A percentile compares a stretch with the other conserved stretches of the same genome.
phyloP scores from a whole-genome alignment of 129 eudicot genomes.

The Arctium minus region DNA sequence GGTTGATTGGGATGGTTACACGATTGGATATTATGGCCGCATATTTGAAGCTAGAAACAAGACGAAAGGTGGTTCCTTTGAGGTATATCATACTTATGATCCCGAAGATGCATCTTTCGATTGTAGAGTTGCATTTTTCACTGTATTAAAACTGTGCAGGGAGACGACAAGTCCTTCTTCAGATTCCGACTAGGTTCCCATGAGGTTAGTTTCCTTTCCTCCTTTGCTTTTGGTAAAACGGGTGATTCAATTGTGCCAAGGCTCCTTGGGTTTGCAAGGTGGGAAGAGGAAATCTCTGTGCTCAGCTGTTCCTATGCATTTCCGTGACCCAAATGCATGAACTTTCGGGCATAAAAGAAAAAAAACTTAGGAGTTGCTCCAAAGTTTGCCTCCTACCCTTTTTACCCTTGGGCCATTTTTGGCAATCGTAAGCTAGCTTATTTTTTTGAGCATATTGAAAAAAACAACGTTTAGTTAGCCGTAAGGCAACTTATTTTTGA shows the following conservation, averaged over 20 bases:
- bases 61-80: constrained; percentile 98
- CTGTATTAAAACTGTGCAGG: constrained; percentile 45
- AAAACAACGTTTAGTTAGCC: no score
- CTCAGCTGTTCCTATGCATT: no score
- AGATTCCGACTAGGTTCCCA: constrained; percentile 87
- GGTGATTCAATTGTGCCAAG: neutral
- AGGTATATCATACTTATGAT: constrained; percentile 44
- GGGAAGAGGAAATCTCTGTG: no score
- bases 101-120: neutral
- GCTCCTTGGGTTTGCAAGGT: neutral
- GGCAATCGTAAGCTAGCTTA: neutral
- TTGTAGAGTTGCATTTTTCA: neutral
- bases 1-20: constrained; percentile 99
- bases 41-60: constrained; percentile 99
- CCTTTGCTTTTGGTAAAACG: neutral
- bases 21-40: constrained; percentile 97
- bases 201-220: constrained; percentile 44
- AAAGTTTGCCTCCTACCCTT: neutral
- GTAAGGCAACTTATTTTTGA: neutral
- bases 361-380: no score
- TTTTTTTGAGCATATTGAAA: no score
- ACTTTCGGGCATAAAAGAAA: no score
- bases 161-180: constrained; percentile 87
- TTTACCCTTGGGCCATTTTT: neutral
- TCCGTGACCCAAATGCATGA: no score